Conservation (phyloP, 768 basidiomycete species). For the Termitomyces sp. region DNA sequence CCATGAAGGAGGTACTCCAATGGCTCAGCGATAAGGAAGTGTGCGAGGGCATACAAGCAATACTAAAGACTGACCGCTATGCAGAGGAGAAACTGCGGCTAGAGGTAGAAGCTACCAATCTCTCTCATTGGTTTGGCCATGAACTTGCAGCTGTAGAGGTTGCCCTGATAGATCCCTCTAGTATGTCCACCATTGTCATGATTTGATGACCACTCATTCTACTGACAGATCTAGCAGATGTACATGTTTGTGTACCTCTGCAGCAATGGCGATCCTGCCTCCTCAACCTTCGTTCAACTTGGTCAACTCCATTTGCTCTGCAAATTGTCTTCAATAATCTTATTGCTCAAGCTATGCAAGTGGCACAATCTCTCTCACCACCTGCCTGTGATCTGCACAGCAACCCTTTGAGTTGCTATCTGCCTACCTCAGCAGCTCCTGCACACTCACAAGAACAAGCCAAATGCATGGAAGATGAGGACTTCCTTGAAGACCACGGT, state of each 20-base stretch:
- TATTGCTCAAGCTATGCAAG: not conserved
- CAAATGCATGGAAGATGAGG: not conserved
- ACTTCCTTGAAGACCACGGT: not conserved
- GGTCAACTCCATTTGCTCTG: not conserved
- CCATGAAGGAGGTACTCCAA: too few relatives aligned
- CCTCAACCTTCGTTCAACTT: not conserved
- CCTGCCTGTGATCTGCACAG: not conserved
- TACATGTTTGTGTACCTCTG: not conserved
- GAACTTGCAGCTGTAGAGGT: too few relatives aligned
- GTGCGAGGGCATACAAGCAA: too few relatives aligned
- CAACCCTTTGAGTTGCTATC: not conserved
- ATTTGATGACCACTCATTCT: too few relatives aligned
- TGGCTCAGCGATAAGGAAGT: too few relatives aligned
- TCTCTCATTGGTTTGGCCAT: too few relatives aligned
- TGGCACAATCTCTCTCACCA: not conserved
- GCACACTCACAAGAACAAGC: not conserved
- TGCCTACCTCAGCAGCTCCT: not conserved
- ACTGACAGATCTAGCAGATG: not conserved
- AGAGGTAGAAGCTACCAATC: too few relatives aligned
- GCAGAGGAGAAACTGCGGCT: too few relatives aligned
- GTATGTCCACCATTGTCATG: not conserved
- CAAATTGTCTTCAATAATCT: too few relatives aligned
- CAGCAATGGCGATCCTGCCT: not conserved
- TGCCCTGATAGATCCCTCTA: conserved; percentile 11
- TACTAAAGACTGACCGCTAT: too few relatives aligned